A percentile compares a stretch with the other conserved stretches of the same genome.
These are phyloP conservation scores for Paulownia fortunei DNA, from an alignment of 257 asterid species.

Conservation along the genomic window DNA sequence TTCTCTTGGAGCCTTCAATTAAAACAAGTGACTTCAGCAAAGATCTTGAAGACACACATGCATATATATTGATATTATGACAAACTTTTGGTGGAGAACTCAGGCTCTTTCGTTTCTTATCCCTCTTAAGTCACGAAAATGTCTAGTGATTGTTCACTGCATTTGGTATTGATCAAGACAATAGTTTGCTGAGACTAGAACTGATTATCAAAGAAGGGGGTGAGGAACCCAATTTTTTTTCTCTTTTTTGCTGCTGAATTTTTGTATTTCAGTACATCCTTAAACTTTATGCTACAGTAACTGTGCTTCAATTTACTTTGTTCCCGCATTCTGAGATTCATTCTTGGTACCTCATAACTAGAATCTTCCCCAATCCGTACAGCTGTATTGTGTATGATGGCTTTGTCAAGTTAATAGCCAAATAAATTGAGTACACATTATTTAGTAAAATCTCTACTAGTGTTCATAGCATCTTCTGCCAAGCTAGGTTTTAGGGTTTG, in stretches of 20 bases:
- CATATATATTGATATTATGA: no score
- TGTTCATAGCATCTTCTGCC: not conserved
- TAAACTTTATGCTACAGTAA: not conserved
- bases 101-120: not conserved
- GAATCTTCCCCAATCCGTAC: not conserved
- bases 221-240: not conserved
- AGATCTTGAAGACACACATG: not conserved
- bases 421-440: not conserved
- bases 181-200: not conserved
- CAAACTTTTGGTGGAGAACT: not conserved
- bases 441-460: not conserved
- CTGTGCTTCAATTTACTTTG: not conserved
- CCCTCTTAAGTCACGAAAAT: not conserved
- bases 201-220: not conserved
- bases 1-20: not conserved
- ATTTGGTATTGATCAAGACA: not conserved
- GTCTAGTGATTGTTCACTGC: not conserved
- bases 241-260: no score
- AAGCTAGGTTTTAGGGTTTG: not conserved
- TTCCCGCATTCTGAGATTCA: not conserved
- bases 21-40: not conserved
- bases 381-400: not conserved
- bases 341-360: not conserved
- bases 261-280: no score
- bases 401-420: not conserved